Percentiles rank a stretch among this genome's conserved stretches.
Conservation (phyloP, 2,329 filamentous ascomycete genomes). For the Akanthomyces lecanii region DNA sequence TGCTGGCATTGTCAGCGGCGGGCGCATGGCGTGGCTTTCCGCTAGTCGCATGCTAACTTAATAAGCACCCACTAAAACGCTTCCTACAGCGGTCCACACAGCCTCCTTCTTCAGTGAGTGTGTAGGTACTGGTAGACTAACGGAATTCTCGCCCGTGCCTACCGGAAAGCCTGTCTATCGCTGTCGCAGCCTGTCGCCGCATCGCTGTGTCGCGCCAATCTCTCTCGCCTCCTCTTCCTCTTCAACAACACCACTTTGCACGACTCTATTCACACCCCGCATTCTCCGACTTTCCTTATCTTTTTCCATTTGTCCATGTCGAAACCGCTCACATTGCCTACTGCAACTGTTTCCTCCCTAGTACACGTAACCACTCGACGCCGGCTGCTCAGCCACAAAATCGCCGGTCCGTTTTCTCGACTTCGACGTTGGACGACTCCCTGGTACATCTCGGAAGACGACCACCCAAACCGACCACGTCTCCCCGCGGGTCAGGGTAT, state of each 20-base stretch:
- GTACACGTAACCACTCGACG: background rate
- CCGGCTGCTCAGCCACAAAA: background rate
- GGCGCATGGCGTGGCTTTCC: no score
- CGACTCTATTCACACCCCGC: background rate
- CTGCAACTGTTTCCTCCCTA: background rate
- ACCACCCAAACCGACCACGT: background rate
- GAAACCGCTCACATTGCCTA: background rate
- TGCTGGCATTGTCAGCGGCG: no score
- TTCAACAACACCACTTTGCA: background rate
- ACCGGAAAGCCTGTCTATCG: background rate
- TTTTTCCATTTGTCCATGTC: background rate
- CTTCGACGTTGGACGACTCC: background rate
- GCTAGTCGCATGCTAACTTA: no score
- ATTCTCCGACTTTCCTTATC: background rate
- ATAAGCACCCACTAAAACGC: no score
- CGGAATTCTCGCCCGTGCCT: no score
- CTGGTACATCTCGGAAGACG: no score
- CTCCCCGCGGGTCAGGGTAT: background rate
- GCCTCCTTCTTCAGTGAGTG: no score
- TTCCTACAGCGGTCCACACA: no score
- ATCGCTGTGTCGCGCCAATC: background rate
- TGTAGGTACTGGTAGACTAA: no score
- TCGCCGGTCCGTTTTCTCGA: background rate
- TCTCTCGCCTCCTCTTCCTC: background rate
- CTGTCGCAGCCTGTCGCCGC: background rate